Base-by-base conservation (phyloP, 1,284 basidiomycete species). In the Sporisorium reilianum region DNA sequence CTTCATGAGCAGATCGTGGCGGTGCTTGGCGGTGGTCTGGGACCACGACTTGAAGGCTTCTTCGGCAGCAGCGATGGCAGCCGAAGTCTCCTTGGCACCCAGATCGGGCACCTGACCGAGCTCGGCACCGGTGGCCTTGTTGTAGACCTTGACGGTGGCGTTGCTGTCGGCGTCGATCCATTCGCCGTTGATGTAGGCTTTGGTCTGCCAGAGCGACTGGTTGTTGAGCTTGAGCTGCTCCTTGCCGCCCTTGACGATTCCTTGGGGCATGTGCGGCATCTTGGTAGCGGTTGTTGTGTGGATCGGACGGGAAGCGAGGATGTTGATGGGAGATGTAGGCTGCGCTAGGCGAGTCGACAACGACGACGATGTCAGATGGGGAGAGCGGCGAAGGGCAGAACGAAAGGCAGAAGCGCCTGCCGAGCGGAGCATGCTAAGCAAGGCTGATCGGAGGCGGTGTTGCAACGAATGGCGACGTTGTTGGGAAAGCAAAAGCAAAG, bases 91-190 rank as follows among this genome's bases (percentile, higher is more conserved):
- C 20, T 64, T 70, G 26, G 64, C 56, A 26, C 63, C 66, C 66
- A 81, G 77, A 68, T 83, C 78, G 18, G 82, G 81, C 23, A 84
- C 81, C 26, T 67, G 49, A 22, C 74, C 80, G 28, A 84, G 63
- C 40, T 77, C 70, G n/a, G 79, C 73, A 14, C 71, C 67, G 18
- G 83, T 84, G 16, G 83, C 82, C 70, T 84, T 84, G 75, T 84
- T 84, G 60, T 61, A 71, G 51, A 84, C 83, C 32, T 75, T 61
- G 46, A 82, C 69, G 23, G 77, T 83, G 38, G 74, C 55, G 23
- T 74, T 77, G 66, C 40, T 62, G 41, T 64, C 42, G 16, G 82
- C 71, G 38, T 73, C 50, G 38, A 74, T 63, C 83, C 83, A 84
- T 36, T 65, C 34, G 50, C 83, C 83, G 45, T 83, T 75, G 73